Base-by-base conservation (phyloP, 768 basidiomycete genomes). In the Kwoniella dejecticola region DNA sequence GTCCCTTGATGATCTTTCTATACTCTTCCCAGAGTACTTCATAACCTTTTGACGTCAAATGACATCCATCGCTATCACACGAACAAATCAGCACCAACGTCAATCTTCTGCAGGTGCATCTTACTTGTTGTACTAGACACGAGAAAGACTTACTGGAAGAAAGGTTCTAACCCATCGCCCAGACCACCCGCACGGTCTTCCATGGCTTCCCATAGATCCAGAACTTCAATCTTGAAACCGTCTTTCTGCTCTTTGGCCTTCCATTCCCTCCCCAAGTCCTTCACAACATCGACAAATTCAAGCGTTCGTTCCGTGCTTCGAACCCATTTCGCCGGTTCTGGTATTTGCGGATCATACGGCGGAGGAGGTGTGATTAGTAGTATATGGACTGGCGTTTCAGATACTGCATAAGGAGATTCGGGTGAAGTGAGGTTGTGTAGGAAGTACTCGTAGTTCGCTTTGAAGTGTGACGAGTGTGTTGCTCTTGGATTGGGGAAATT, bases 1-100 rank as follows among this genome's bases (percentile, higher is more conserved):
- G 38, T 1, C 59, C 62, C 4, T 69, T 57, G 36, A 75, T 47
- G 17, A 67, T 36, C 21, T 52, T 27, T 7, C 23, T 15, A n/a
- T 68, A 38, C n/a, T 49, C 31, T 12, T 53, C 30, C 66, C 64
- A 70, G 0, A 89, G 71, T 70, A 90, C 88, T 76, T 82, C 75
- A 68, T 93, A 93, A n/a, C 90, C 93, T 1, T 79, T 82, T 15
- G 77, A 82, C 54, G 84, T 89, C 69, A 91, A 77, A 77, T 96
- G 93, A 54, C 95, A 78, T 2, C 93, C 93, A 73, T 96, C 92
- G 41, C 71, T 77, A 55, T 38, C 44, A 13, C 21, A 17, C 5
- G 5, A 38, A 24, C 38, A 11, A 29, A 24, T 7, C 63, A 47
- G 7, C 7, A n/a, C n/a, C n/a, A n/a, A n/a, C 52, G 63, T 57